These are phyloP conservation scores for Skeletonema grethae DNA, from an alignment of 108 stramenopile species.

Conservation along the genomic window DNA sequence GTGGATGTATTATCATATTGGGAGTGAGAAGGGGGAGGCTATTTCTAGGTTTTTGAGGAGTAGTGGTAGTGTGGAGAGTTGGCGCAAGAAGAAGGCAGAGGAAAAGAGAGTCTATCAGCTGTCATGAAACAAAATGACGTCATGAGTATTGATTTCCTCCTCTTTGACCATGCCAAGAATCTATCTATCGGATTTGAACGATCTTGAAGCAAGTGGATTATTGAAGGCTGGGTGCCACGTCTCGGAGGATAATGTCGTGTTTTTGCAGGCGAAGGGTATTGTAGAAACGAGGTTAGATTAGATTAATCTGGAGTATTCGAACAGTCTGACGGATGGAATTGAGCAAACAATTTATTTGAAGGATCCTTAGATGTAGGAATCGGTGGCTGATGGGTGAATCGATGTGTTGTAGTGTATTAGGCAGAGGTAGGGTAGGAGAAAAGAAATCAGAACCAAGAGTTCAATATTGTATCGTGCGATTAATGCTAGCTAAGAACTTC, in stretches of 20 bases:
- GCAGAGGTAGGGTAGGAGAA: too few species aligned
- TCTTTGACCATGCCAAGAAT: slow-evolving; percentile 89
- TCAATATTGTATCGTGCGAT: too few species aligned
- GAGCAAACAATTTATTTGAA: background rate
- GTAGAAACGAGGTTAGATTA: slow-evolving; percentile 66
- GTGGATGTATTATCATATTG: slow-evolving; percentile 95
- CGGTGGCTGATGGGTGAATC: too few species aligned
- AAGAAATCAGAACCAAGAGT: too few species aligned
- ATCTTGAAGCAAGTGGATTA: slow-evolving; percentile 49
- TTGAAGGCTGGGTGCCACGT: slow-evolving; percentile 60
- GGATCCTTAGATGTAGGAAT: slow-evolving; percentile 22
- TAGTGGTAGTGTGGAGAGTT: slow-evolving; percentile 1
- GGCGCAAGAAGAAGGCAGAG: slow-evolving; percentile 11
- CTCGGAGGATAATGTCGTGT: slow-evolving; percentile 88
- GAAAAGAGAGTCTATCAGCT: background rate
- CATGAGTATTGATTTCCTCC: slow-evolving; percentile 65
- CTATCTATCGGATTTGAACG: slow-evolving; percentile 73
- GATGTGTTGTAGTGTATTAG: too few species aligned
- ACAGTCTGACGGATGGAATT: slow-evolving; percentile 50
- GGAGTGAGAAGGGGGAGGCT: slow-evolving; percentile 67
- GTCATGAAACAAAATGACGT: background rate
- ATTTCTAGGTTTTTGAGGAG: slow-evolving; percentile 46
- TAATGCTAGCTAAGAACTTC: too few species aligned
- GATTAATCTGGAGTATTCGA: slow-evolving; percentile 71
- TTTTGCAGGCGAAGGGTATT: slow-evolving; percentile 50